Conservation (phyloP, 176 grass and related monocot genomes). For the Aechmea fasciata region DNA sequence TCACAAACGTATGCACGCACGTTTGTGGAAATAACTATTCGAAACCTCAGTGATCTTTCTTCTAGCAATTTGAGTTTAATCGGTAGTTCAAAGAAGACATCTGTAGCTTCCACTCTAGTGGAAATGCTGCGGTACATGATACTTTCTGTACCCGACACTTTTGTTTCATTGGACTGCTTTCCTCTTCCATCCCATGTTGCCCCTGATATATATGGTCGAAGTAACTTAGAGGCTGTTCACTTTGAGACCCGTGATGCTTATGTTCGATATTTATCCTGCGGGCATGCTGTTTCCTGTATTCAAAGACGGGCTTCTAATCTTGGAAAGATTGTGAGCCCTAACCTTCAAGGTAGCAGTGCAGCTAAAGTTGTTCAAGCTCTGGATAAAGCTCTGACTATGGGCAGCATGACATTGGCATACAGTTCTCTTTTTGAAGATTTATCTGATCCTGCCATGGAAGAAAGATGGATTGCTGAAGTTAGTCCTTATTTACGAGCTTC, state of each 20-base stretch:
- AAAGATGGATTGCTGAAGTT: constrained; percentile 92
- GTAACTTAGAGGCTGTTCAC: constrained; percentile 46
- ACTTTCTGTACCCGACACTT: constrained; percentile 79
- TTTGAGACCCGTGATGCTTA: constrained; percentile 60
- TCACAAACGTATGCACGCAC: constrained; percentile 82
- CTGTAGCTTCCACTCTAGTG: constrained; percentile 52
- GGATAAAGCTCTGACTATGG: constrained; percentile 67
- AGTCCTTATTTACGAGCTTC: constrained; percentile 90
- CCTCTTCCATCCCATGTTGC: constrained; percentile 67
- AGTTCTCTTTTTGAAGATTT: constrained; percentile 87
- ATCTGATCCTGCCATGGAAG: constrained; percentile 78
- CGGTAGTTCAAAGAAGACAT: constrained; percentile 49
- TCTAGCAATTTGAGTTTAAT: constrained; percentile 22
- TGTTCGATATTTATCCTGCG: constrained; percentile 72
- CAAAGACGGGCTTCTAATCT: constrained; percentile 75
- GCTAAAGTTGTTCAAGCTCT: constrained; percentile 90
- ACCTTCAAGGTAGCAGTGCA: constrained; percentile 59
- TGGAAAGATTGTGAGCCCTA: constrained; percentile 73
- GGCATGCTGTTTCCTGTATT: constrained; percentile 68
- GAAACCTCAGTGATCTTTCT: constrained; percentile 48
- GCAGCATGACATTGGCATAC: constrained; percentile 67
- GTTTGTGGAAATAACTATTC: constrained; percentile 62
- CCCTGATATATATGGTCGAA: constrained; percentile 63
- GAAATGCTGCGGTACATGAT: constrained; percentile 83
- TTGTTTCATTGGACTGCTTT: constrained; percentile 98